These are phyloP conservation scores for Meripilus lineatus DNA, from an alignment of 1,284 basidiomycete genomes.

Conservation along the genomic window DNA sequence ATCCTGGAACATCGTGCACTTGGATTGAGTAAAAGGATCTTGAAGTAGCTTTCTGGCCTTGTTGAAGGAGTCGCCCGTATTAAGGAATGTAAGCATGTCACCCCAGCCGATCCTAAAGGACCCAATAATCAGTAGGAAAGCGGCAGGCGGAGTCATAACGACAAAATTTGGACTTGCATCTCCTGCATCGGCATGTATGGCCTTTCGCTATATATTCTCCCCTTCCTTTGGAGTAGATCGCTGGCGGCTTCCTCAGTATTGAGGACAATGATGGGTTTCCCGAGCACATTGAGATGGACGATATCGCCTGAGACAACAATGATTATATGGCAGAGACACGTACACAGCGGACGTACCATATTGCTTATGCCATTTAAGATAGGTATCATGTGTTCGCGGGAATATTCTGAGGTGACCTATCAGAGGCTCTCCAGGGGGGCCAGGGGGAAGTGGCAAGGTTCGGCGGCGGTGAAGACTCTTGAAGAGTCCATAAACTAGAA, in stretches of 20 bases:
- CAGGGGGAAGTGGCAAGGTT: neutral
- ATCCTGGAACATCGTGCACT: neutral
- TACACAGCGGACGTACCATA: too few species aligned
- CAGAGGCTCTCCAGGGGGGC: slow-evolving; percentile 1
- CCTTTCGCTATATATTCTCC: slow-evolving; percentile 6
- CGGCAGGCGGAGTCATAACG: neutral
- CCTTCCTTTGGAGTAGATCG: slow-evolving; percentile 10
- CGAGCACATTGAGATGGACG: neutral
- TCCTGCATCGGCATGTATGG: neutral
- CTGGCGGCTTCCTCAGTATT: slow-evolving; percentile 5
- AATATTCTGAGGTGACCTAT: slow-evolving; percentile 4
- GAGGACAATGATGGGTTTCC: neutral
- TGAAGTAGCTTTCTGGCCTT: neutral
- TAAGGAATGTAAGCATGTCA: neutral
- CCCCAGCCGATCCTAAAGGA: neutral
- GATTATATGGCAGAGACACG: too few species aligned
- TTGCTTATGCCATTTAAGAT: slow-evolving; percentile 4
- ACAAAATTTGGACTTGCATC: neutral
- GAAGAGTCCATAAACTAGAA: too few species aligned
- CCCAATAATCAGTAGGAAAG: neutral
- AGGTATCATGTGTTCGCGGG: neutral
- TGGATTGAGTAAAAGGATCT: neutral
- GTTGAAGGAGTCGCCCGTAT: neutral
- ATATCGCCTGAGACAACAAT: neutral
- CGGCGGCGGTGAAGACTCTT: too few species aligned